Base-by-base conservation (phyloP, 1,139 yeast species). In the Suhomyces wounanorum region DNA sequence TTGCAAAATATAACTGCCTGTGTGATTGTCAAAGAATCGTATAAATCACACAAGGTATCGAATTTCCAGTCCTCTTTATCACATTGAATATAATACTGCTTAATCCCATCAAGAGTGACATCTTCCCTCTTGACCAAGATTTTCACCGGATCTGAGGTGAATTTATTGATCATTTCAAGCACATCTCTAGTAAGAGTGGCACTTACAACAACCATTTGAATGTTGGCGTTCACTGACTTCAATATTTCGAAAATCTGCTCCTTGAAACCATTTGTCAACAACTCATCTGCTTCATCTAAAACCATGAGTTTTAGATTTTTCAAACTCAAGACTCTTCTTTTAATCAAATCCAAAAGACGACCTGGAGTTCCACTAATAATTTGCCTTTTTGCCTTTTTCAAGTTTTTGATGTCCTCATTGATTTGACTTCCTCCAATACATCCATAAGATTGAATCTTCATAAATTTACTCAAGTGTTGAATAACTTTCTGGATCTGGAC, bases 341-440 rank as follows among this genome's bases (percentile, higher is more conserved):
- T 89, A 52, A 92, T 82, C 83, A 92, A 83, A 70, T 94, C 99
- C 38, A 86, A 70, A 4, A 91, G 96, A 61, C 98, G 79, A 16
- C 99, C 99, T 0, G 99, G 99, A 0, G 99, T 94, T 8, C 98
- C 99, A 70, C 96, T 90, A 8, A 94, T 87, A n/a, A 92, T 84
- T 63, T 92, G 97, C 61, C 87, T 94, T 16, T 96, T 96, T 59
- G 81, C 84, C 13, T 39, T 47, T 46, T 80, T 78, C 46, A 92
- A 73, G 56, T 82, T 82, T 64, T 86, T 86, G 45, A 86, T 72
- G 65, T 92, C 98, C 35, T 86, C 89, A 16, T 91, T 90, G 40
- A 89, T 87, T 58, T 84, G 83, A 42, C 89, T 89, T 25, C 98
- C 98, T 44, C 99, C 99, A 51, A 92, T 87, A 68, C 97, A 89